Evolutionary conservation across 495 filamentous ascomycete species (phyloP), one percentile per base, ranked within the genome.

Genomic region (Xylaria venustula): DNA sequence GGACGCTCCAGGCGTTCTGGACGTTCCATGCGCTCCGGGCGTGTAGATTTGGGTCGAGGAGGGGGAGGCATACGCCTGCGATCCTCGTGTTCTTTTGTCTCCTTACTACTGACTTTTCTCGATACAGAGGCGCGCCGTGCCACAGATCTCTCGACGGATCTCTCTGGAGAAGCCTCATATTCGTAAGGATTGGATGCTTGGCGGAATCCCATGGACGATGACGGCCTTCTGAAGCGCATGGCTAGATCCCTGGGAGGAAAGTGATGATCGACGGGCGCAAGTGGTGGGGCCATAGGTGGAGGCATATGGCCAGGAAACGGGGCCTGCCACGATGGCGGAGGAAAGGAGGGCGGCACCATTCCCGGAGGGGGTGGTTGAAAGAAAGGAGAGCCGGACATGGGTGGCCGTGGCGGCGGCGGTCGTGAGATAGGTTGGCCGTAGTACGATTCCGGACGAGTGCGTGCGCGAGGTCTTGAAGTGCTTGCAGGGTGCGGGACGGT

Each of bases 141-240:
- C 3, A 77, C 52, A 7, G 66, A 54, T 23, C 64, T 55, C 57
- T 60, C 40, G 3, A 77, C 52, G 4, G 66, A 54, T 23, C 64
- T 55, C 57, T 60, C 63, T 57, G 74, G 54, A 45, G 70, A 14
- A 19, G 48, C 42, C 20, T 74, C 69, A 48, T 71, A 71, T 1
- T 75, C 74, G 7, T 73, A 65, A 1, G 68, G 52, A 11, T 63
- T 72, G 7, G 70, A 64, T 9, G 70, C 62, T 17, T 63, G 66
- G 22, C 73, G 72, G 46, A 71, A 73, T 26, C 75, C 76, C 66
- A 81, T 77, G 3, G 79, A 71, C 2, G 79, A 80, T 34, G 71
- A 68, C 2, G 77, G 79, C 30, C 78, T 69, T 34, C 60, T 59
- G 45, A 73, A 70, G 6, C 67, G 66, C 48, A 79, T 75, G 20